Percentiles rank a stretch among this genome's conserved stretches.
phyloP scores from a whole-genome alignment of 306 rosid species.

The Quercus ilex region DNA sequence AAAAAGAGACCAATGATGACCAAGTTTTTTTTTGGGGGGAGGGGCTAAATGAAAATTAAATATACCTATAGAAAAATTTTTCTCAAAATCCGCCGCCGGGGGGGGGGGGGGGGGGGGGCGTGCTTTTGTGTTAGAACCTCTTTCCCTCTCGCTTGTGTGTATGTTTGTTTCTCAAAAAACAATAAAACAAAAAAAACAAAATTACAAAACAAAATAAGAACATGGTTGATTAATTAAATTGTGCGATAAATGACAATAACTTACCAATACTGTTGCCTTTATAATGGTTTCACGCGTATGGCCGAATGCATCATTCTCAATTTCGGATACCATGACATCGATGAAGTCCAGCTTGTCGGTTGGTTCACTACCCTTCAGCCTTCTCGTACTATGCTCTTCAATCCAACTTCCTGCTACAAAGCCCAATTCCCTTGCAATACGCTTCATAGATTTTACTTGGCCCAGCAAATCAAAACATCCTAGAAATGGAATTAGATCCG shows the following conservation, averaged over 20 bases:
- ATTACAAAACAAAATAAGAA: too few relatives aligned
- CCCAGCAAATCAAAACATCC: conserved; percentile 25
- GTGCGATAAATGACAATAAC: neutral
- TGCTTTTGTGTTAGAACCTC: too few relatives aligned
- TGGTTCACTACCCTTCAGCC: neutral
- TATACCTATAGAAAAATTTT: too few relatives aligned
- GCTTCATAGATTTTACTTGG: conserved; percentile 15
- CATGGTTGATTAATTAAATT: too few relatives aligned
- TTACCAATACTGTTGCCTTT: conserved; percentile 26
- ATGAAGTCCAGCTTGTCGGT: conserved; percentile 25
- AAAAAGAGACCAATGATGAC: too few relatives aligned
- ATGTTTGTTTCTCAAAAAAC: too few relatives aligned
- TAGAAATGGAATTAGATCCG: conserved; percentile 14
- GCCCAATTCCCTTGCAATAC: conserved; percentile 13
- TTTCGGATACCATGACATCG: conserved; percentile 22
- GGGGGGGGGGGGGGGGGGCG: too few relatives aligned
- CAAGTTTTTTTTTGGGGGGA: too few relatives aligned
- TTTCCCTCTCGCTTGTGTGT: too few relatives aligned
- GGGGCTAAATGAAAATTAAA: too few relatives aligned
- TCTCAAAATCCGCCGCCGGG: too few relatives aligned
- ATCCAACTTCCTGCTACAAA: conserved; percentile 12
- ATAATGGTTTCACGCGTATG: conserved; percentile 17
- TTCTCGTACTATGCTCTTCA: conserved; percentile 13
- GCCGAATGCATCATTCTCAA: conserved; percentile 12
- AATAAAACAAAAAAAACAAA: too few relatives aligned